Conservation (phyloP, 208 protist genomes). For the Leishmania tarentolae region DNA sequence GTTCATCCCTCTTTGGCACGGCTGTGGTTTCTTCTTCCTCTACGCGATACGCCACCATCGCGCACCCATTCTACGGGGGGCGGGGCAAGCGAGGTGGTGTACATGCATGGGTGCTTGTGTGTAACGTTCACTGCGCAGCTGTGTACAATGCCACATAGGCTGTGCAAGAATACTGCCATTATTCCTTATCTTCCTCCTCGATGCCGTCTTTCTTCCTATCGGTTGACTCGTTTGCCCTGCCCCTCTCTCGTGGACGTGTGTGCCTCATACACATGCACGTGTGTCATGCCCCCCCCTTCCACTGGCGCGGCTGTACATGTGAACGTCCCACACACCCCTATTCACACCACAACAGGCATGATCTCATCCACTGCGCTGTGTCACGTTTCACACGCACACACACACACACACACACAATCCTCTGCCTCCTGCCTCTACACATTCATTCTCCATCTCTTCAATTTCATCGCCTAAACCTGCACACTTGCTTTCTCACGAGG, state of each 20-base stretch:
- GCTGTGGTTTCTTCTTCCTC: background rate
- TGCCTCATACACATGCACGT: background rate
- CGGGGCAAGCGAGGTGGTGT: background rate
- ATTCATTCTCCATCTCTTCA: background rate
- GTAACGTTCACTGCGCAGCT: background rate
- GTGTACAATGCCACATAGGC: background rate
- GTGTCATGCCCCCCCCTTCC: too few relatives aligned
- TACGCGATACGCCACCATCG: background rate
- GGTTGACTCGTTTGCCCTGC: background rate
- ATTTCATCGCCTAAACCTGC: too few relatives aligned
- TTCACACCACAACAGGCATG: background rate
- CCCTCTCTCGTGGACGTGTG: background rate
- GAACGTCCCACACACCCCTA: too few relatives aligned
- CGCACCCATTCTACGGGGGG: background rate
- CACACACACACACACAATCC: background rate
- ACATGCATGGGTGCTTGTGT: background rate
- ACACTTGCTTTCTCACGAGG: background rate
- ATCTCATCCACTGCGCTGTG: background rate
- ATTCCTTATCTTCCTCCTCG: background rate
- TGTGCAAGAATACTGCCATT: background rate
- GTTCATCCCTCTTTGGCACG: background rate
- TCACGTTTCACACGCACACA: background rate
- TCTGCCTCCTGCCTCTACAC: background rate
- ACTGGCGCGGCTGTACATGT: too few relatives aligned
- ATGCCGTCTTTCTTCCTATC: background rate